Base-by-base conservation (phyloP, 495 filamentous ascomycete genomes). In the Hypoxylon cercidicola region DNA sequence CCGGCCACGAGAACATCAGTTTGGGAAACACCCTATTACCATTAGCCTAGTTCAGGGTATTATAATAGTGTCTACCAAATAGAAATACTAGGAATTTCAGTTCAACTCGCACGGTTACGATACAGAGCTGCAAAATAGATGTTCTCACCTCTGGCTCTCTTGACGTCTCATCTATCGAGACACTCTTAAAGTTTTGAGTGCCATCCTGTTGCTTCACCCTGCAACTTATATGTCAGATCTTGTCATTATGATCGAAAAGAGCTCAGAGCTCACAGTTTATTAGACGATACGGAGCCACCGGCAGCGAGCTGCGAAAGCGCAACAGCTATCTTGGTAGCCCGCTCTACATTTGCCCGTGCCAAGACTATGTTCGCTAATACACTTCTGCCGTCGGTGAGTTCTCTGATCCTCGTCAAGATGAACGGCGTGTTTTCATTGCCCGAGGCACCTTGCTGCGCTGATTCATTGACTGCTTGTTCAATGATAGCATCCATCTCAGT, bases 401-500 rank as follows among this genome's bases (percentile, higher is more conserved):
- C 85, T 68, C 90, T 89, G 70, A 99, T 94, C 71, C 89, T 90
- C 10, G 74, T 74, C 1, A 99, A 81, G 52, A 98, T 88, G 68
- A 91, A 98, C 1, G 95, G 95, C 0, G 95, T 99, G 67, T 96
- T 95, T 49, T 87, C 86, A 65, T 84, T 91, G 4, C 95, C 95
- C 5, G 78, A 79, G 45, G 84, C 83, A 4, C 90, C 92, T 64
- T 87, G 82, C 40, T 85, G 81, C 25, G 88, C 77, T 5, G 95
- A 92, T 69, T 91, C 86, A 15, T 78, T 74, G 18, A 97, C 79
- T 0, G 95, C 94, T 60, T 87, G 82, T 43, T 84, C 79, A 64
- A 98, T 95, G 47, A 88, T 79, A 7, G 64, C 71, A 71, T 93
- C 85, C 80, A 99, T 97, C 54, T 93, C 85, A 19, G 71, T 64